Conservation (phyloP, 2,329 filamentous ascomycete species). For the Penicillium sp. region DNA sequence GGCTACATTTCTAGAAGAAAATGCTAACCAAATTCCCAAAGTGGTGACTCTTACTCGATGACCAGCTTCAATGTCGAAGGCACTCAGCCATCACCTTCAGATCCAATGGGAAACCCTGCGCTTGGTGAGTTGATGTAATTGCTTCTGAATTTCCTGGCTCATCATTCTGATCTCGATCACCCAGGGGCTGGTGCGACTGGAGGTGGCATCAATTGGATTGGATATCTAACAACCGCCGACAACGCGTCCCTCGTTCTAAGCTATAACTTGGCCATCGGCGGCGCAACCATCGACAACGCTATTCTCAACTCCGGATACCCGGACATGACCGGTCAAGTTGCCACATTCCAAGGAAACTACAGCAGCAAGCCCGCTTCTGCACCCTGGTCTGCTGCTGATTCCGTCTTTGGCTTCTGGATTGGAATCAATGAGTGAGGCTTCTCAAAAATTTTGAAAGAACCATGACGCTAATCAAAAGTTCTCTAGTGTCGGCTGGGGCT, state of each 20-base stretch:
- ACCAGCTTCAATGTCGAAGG: slow-evolving; percentile 60
- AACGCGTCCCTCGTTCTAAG: slow-evolving; percentile 52
- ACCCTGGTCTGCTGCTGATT: slow-evolving; percentile 29
- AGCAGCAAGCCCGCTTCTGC: slow-evolving; percentile 32
- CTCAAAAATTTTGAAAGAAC: not conserved
- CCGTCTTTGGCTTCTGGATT: slow-evolving; percentile 39
- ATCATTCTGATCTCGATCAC: not conserved
- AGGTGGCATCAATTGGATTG: slow-evolving; percentile 57
- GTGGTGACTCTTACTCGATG: slow-evolving; percentile 62
- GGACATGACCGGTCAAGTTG: slow-evolving; percentile 53
- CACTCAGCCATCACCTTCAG: slow-evolving; percentile 54
- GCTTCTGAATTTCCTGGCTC: not conserved
- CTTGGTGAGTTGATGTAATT: slow-evolving; percentile 38
- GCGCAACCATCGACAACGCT: slow-evolving; percentile 55
- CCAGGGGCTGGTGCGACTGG: slow-evolving; percentile 54
- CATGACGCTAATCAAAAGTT: not conserved
- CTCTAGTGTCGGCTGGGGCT: slow-evolving; percentile 30
- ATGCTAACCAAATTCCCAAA: slow-evolving; percentile 23
- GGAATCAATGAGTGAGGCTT: slow-evolving; percentile 36
- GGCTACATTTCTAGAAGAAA: not conserved
- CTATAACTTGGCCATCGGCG: slow-evolving; percentile 59
- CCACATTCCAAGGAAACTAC: slow-evolving; percentile 47
- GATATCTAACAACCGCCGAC: slow-evolving; percentile 51
- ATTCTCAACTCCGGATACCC: slow-evolving; percentile 56
- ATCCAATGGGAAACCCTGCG: slow-evolving; percentile 64